Evolutionary conservation across 495 filamentous ascomycete genomes (phyloP).

Genomic region (Daldinia grandis): DNA sequence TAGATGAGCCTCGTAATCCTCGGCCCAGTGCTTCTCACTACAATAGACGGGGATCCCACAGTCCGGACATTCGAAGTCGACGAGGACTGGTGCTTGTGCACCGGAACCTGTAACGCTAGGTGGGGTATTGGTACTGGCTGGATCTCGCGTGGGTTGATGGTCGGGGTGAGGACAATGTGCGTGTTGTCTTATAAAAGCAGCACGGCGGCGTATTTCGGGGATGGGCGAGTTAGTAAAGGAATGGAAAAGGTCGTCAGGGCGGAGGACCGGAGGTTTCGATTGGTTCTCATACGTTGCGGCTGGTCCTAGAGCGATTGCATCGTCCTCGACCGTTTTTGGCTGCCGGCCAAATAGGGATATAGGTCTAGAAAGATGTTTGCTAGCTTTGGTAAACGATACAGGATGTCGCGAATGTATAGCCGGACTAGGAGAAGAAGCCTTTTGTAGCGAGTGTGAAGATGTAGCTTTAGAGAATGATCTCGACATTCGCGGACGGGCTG

Average conservation of each 20-base stretch:
- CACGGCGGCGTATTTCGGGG: conserved; percentile 81
- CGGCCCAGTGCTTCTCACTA: conserved; percentile 90
- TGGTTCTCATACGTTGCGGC: conserved; percentile 38
- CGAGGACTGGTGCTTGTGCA: conserved; percentile 71
- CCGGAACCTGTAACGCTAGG: conserved; percentile 56
- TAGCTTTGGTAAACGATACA: conserved; percentile 1
- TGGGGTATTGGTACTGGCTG: conserved; percentile 68
- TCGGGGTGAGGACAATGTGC: conserved; percentile 89
- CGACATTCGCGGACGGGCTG: conserved; percentile 26
- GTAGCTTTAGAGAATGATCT: conserved; percentile 38
- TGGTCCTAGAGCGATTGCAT: conserved; percentile 19
- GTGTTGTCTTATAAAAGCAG: conserved; percentile 87
- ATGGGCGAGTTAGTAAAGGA: conserved; percentile 86
- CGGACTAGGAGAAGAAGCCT: conserved; percentile 10
- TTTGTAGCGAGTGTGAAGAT: conserved; percentile 22
- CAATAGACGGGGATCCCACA: conserved; percentile 95
- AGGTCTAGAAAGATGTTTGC: conserved; percentile 19
- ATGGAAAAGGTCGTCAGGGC: conserved; percentile 89
- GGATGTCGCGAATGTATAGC: conserved; percentile 17
- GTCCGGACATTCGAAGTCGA: conserved; percentile 94
- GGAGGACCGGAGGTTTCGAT: conserved; percentile 62
- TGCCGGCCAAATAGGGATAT: conserved; percentile 42
- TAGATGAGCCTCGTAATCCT: conserved; percentile 91
- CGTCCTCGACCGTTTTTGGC: conserved; percentile 25
- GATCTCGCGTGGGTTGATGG: conserved; percentile 74